Base-by-base conservation (phyloP, 139 green algal genomes). In the Coelastrella sp. region DNA sequence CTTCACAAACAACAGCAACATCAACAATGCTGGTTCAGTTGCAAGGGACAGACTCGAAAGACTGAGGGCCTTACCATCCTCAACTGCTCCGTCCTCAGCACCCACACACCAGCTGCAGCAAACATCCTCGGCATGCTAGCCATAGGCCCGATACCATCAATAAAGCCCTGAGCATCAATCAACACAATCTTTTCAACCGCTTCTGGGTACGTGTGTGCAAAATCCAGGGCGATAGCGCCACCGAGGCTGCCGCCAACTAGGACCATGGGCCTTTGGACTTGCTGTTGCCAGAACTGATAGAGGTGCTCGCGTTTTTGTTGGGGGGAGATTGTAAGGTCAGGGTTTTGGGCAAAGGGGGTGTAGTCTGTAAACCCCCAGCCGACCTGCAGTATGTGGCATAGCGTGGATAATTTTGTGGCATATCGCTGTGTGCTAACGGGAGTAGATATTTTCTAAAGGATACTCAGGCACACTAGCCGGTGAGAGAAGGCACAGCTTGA, bases 211-310 rank as follows among this genome's bases (percentile, higher is more conserved):
- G 89, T 61, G 0, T 96, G 60, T 0, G 98, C 97, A 92, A 99
- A 99, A 77, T 99, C 97, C 59, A 99, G 92, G 3, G 98, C 98
- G 5, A 96, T 94, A 0, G 98, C 96, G 0, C 98, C 98, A 2
- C 98, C 98, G 5, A 99, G 84, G 76, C 91, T 97, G 13, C 95
- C 95, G 11, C 98, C 98, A 22, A 98, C 57, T 60, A 99, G 88
- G 14, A 97, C 90, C 83, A 98, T 95, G 5, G 95, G 96, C 65
- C 90, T 71, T n/a, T 91, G 85, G 32, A 94, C 89, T 22, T 92
- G 83, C 11, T 95, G 20, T 80, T 95, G 89, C 94, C 95, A 95
- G 91, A 99, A 99, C 5, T 92, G 92, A 16, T 90, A 87, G 68
- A 99, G 91, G 95, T 99, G 97, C 6, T 94, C 95, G 0, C 94